phyloP scores from a whole-genome alignment of 176 grass and related monocot species.

The Pontederia crassipes region DNA sequence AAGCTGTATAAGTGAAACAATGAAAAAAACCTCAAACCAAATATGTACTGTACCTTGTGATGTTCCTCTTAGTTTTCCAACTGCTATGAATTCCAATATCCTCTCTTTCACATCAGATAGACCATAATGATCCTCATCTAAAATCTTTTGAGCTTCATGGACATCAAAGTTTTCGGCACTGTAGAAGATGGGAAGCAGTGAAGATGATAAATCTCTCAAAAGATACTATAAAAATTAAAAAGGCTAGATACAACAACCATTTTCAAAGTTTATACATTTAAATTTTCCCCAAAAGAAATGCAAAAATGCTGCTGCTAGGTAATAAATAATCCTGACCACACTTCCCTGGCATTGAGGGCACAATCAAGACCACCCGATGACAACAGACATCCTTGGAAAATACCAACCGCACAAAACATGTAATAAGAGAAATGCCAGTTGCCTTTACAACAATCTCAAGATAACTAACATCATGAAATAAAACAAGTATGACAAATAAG shows the following conservation, averaged over 20 bases:
- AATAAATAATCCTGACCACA: too few species aligned
- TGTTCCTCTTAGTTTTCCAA: constrained; percentile 89
- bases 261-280: not conserved
- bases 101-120: constrained; percentile 97
- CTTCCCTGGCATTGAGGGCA: too few species aligned
- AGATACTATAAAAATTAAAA: too few species aligned
- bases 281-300: too few species aligned
- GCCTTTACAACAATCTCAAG: too few species aligned
- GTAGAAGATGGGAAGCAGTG: not conserved
- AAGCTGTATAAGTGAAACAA: not conserved
- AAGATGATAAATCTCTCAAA: not conserved
- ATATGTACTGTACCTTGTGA: constrained; percentile 55
- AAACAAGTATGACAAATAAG: too few species aligned
- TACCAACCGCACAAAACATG: too few species aligned
- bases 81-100: constrained; percentile 98
- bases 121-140: constrained; percentile 99
- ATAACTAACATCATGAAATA: too few species aligned
- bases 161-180: constrained; percentile 97
- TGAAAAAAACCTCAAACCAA: not conserved
- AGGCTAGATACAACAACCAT: not conserved
- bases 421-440: too few species aligned
- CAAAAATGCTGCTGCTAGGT: too few species aligned
- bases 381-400: too few species aligned
- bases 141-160: constrained; percentile 81
- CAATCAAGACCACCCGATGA: too few species aligned